Percentiles rank a stretch among this genome's conserved stretches.
Conservation (phyloP, 345 rosid genomes). For the Turritis glabra region DNA sequence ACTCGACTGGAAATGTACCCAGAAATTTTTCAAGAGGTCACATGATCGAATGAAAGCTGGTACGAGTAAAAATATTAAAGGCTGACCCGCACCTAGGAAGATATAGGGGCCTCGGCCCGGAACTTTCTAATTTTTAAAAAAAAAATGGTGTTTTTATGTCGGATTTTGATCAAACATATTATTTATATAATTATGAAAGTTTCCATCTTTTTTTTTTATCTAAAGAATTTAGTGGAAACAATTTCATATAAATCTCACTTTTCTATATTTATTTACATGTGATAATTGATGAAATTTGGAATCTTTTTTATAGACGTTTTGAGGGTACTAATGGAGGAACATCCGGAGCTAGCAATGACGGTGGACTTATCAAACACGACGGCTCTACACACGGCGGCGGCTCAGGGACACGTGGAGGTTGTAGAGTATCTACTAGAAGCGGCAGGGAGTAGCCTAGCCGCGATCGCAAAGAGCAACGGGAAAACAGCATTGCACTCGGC, state of each 20-base stretch:
- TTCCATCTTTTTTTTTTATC: no score
- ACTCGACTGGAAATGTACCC: no score
- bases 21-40: no score
- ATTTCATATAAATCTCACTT: not conserved
- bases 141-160: no score
- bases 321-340: constrained; percentile 64
- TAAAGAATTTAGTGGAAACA: not conserved
- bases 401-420: constrained; percentile 81
- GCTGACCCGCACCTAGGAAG: no score
- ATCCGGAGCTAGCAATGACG: constrained; percentile 92
- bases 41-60: no score
- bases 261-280: not conserved
- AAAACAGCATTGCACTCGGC: constrained; percentile 93
- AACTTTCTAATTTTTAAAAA: no score
- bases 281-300: not conserved
- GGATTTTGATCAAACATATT: no score
- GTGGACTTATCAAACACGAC: constrained; percentile 89
- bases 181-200: no score
- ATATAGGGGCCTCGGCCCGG: no score
- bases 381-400: constrained; percentile 86
- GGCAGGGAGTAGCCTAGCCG: constrained; percentile 70
- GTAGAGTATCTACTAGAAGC: constrained; percentile 66
- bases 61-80: no score
- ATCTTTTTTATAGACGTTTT: constrained; percentile 52
- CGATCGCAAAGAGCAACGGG: constrained; percentile 87